Conservation (phyloP, 495 filamentous ascomycete species). For the Halenospora varia region DNA sequence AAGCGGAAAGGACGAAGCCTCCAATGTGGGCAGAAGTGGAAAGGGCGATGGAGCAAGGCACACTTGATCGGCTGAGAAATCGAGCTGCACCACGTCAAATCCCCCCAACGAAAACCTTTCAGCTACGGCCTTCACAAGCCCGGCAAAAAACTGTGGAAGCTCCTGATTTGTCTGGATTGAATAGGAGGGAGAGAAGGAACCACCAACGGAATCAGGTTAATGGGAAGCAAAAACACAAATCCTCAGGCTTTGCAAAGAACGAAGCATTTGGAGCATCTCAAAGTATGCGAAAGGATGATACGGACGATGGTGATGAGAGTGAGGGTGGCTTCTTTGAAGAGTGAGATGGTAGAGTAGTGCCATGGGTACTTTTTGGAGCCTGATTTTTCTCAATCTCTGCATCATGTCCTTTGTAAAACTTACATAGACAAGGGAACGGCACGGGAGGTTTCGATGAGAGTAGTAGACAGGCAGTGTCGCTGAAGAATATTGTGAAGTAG, state of each 20-base stretch:
- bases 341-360: too few relatives aligned
- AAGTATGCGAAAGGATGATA: neutral
- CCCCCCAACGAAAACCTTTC: neutral
- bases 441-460: too few relatives aligned
- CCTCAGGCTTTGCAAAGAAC: slow-evolving; percentile 20
- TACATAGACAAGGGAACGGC: too few relatives aligned
- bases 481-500: too few relatives aligned
- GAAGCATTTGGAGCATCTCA: slow-evolving; percentile 18
- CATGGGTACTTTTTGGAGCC: too few relatives aligned
- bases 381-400: too few relatives aligned
- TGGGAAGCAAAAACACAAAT: slow-evolving; percentile 17
- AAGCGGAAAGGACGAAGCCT: slow-evolving; percentile 21
- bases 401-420: too few relatives aligned
- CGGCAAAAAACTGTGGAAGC: neutral
- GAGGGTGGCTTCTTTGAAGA: slow-evolving; percentile 27
- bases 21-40: slow-evolving; percentile 69
- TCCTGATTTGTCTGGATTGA: slow-evolving; percentile 20
- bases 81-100: slow-evolving; percentile 24
- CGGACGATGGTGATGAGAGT: slow-evolving; percentile 16
- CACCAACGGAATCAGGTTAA: neutral
- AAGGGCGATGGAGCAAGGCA: slow-evolving; percentile 62
- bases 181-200: slow-evolving; percentile 19
- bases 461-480: too few relatives aligned
- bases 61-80: slow-evolving; percentile 51
- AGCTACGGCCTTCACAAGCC: slow-evolving; percentile 7